A percentile compares a stretch with the other conserved stretches of the same genome.
phyloP scores from a whole-genome alignment of 345 rosid species.

The Arabidopsis thaliana region DNA sequence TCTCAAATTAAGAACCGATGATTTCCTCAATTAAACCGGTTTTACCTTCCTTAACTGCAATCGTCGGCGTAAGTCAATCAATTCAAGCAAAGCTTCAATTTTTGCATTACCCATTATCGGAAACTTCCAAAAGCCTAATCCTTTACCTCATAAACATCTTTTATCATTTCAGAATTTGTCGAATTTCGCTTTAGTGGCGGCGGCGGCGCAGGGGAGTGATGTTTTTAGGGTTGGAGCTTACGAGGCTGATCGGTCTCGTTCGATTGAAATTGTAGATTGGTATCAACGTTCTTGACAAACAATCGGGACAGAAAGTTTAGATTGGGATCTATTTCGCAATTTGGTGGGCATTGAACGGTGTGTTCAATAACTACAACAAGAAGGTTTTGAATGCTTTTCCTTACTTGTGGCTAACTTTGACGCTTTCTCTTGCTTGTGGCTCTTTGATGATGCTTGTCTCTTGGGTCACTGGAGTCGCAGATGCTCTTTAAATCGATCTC shows the following conservation, averaged over 20 bases:
- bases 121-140: conserved; percentile 28
- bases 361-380: conserved; percentile 94
- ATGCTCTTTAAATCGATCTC: conserved; percentile 74
- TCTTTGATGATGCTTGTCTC: conserved; percentile 88
- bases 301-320: conserved; percentile 56
- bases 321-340: conserved; percentile 91
- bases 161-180: conserved; percentile 49
- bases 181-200: conserved; percentile 23
- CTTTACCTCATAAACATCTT: conserved; percentile 50
- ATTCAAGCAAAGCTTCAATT: conserved; percentile 44
- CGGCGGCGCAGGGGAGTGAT: conserved; percentile 40
- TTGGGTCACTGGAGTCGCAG: conserved; percentile 81
- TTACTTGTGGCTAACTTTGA: conserved; percentile 96
- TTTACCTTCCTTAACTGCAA: conserved; percentile 44
- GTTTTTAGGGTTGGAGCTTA: conserved; percentile 56
- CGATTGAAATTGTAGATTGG: conserved; percentile 51
- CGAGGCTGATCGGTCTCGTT: conserved; percentile 73
- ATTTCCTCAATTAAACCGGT: conserved; percentile 59
- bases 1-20: conserved; percentile 44
- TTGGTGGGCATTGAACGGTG: conserved; percentile 98
- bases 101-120: conserved; percentile 46
- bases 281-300: conserved; percentile 49
- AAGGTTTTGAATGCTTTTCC: conserved; percentile 96
- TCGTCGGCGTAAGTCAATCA: conserved; percentile 45
- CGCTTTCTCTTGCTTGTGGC: conserved; percentile 91